A percentile compares a stretch with the other conserved stretches of the same genome.
Evolutionary conservation across 495 filamentous ascomycete species (phyloP).

Genomic region (Sporormia fimetaria): DNA sequence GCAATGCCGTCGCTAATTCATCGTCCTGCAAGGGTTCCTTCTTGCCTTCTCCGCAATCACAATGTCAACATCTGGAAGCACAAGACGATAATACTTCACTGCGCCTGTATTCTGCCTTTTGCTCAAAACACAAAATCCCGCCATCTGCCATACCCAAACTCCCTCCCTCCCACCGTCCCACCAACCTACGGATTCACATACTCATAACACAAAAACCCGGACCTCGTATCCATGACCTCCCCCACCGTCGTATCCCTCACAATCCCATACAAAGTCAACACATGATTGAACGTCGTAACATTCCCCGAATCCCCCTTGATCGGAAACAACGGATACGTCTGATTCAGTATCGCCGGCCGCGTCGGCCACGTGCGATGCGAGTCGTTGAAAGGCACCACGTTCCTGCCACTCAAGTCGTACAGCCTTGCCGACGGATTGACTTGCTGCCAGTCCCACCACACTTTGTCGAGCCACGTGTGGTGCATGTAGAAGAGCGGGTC

Average conservation of each 20-base stretch:
- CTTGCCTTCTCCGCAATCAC: no score
- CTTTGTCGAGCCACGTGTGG: constrained; percentile 11
- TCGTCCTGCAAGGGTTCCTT: no score
- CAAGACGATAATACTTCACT: no score
- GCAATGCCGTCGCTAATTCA: no score
- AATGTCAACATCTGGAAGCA: no score
- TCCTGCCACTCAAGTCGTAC: constrained; percentile 26
- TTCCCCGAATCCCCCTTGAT: constrained; percentile 9
- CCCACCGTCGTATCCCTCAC: constrained; percentile 27
- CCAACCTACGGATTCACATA: no score
- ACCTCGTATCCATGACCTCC: constrained; percentile 33
- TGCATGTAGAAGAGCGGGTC: constrained; percentile 19
- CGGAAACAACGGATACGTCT: not conserved
- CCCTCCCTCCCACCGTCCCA: no score
- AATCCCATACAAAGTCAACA: constrained; percentile 25
- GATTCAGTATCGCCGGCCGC: not conserved
- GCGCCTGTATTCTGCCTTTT: no score
- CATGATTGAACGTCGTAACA: constrained; percentile 31
- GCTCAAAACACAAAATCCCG: no score
- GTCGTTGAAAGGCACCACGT: constrained; percentile 8
- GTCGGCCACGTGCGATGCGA: not conserved
- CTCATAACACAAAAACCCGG: constrained; percentile 27
- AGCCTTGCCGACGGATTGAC: constrained; percentile 5
- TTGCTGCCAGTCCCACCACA: constrained; percentile 15
- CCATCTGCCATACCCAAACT: no score